phyloP scores from a whole-genome alignment of 2,329 filamentous ascomycete species.

The Clonostachys rhizophaga region DNA sequence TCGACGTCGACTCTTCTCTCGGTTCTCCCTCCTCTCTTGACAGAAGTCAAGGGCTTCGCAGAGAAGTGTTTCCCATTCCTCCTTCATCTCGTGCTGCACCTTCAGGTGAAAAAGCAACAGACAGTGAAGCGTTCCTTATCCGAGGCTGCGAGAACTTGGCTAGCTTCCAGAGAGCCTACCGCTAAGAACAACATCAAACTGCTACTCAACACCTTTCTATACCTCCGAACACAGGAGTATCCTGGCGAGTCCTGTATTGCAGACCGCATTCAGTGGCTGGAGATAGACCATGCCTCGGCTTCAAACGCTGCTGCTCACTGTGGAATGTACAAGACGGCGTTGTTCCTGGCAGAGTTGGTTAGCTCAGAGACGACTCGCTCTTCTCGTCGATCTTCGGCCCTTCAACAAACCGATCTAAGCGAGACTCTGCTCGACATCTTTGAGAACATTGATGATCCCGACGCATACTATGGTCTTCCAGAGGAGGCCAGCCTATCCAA shows the following conservation, averaged over 20 bases:
- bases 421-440: conserved; percentile 79
- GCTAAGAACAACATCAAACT: conserved; percentile 63
- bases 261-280: conserved; percentile 79
- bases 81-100: conserved; percentile 72
- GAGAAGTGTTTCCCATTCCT: conserved; percentile 76
- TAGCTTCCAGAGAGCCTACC: conserved; percentile 33
- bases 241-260: conserved; percentile 74
- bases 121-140: conserved; percentile 61
- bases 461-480: conserved; percentile 89
- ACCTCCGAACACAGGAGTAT: conserved; percentile 76
- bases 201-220: conserved; percentile 75
- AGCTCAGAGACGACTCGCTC: conserved; percentile 49
- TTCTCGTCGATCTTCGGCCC: conserved; percentile 63
- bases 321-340: conserved; percentile 80
- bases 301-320: conserved; percentile 71
- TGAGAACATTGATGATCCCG: conserved; percentile 89
- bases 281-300: conserved; percentile 69
- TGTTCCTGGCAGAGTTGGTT: conserved; percentile 76
- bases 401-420: conserved; percentile 49
- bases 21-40: conserved; percentile 62
- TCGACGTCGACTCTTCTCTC: conserved; percentile 63
- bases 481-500: conserved; percentile 72
- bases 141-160: conserved; percentile 56
- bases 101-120: conserved; percentile 60
- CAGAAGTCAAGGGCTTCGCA: conserved; percentile 64